Evolutionary conservation across 2,329 filamentous ascomycete genomes (phyloP).

Genomic region (Furcasterigmium sp.): DNA sequence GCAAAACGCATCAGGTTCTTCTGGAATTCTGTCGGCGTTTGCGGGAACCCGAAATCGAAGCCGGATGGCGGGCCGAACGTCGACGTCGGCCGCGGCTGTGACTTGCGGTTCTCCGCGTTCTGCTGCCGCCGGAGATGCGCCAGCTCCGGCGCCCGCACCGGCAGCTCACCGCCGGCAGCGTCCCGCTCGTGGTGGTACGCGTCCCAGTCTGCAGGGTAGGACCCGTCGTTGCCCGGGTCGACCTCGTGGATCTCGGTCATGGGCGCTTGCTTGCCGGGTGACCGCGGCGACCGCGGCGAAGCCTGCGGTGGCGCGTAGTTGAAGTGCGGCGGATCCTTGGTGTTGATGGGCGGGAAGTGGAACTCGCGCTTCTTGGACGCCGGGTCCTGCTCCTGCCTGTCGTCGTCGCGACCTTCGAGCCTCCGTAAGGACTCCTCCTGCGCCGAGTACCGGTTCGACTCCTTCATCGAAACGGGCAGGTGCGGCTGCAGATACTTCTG

Average conservation of each 20-base stretch:
- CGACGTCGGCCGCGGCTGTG: slow-evolving; percentile 40
- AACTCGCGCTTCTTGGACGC: slow-evolving; percentile 37
- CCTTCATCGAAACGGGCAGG: slow-evolving; percentile 9
- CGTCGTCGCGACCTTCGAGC: slow-evolving; percentile 43
- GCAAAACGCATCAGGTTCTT: slow-evolving; percentile 88
- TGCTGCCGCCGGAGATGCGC: slow-evolving; percentile 47
- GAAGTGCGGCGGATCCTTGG: slow-evolving; percentile 50
- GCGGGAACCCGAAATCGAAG: slow-evolving; percentile 79
- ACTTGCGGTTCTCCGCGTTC: slow-evolving; percentile 24
- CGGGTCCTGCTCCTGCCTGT: slow-evolving; percentile 32
- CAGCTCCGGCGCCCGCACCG: slow-evolving; percentile 45
- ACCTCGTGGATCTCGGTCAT: neutral
- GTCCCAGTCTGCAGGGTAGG: neutral
- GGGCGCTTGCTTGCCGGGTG: neutral
- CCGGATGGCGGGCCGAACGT: slow-evolving; percentile 55
- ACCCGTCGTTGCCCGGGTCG: neutral
- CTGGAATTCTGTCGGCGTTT: slow-evolving; percentile 81
- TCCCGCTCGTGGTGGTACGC: neutral
- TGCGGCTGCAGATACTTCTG: slow-evolving; percentile 58
- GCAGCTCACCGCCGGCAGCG: slow-evolving; percentile 14
- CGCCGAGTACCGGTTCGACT: slow-evolving; percentile 22
- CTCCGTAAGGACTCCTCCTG: slow-evolving; percentile 42
- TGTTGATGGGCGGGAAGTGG: slow-evolving; percentile 51
- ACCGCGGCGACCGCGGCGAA: slow-evolving; percentile 26
- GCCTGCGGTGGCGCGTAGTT: slow-evolving; percentile 46